Conservation (phyloP, 495 filamentous ascomycete genomes). For the Neurospora sp. region DNA sequence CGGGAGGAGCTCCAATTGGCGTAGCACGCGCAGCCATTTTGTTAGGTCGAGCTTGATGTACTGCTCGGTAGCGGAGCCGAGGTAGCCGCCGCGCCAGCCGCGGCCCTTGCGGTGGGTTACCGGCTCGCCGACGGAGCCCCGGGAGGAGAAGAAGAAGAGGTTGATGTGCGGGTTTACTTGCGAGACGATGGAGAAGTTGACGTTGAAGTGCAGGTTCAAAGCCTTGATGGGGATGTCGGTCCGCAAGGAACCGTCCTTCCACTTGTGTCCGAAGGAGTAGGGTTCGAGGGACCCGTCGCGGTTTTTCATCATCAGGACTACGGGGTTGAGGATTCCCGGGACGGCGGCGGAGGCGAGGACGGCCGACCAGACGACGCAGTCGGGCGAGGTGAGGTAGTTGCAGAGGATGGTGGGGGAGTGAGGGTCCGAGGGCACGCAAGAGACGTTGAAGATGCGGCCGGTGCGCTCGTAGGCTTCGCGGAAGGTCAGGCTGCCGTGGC, state of each 20-base stretch:
- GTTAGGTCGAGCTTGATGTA: slow-evolving; percentile 90
- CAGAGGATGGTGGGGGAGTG: slow-evolving; percentile 84
- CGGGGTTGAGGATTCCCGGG: slow-evolving; percentile 89
- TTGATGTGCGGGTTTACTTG: slow-evolving; percentile 98
- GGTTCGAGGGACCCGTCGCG: slow-evolving; percentile 56
- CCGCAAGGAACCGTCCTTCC: slow-evolving; percentile 90
- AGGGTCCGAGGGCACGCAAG: slow-evolving; percentile 93
- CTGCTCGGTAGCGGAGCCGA: slow-evolving; percentile 85
- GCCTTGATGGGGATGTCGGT: slow-evolving; percentile 94
- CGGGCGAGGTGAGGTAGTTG: slow-evolving; percentile 88
- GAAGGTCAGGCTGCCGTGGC: slow-evolving; percentile 82
- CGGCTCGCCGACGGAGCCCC: slow-evolving; percentile 81
- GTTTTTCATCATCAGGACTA: slow-evolving; percentile 93
- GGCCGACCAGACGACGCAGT: slow-evolving; percentile 97
- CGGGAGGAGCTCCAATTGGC: slow-evolving; percentile 84
- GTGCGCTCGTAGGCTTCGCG: slow-evolving; percentile 91
- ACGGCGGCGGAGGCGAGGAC: slow-evolving; percentile 93
- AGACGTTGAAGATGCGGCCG: slow-evolving; percentile 88
- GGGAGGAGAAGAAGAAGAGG: slow-evolving; percentile 93
- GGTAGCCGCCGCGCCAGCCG: slow-evolving; percentile 91
- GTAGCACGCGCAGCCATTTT: slow-evolving; percentile 92
- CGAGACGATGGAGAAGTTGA: slow-evolving; percentile 90
- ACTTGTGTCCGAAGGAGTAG: slow-evolving; percentile 92
- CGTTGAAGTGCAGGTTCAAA: slow-evolving; percentile 92
- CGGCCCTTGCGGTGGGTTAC: slow-evolving; percentile 90